A percentile compares a stretch with the other conserved stretches of the same genome.
phyloP scores from a whole-genome alignment of 306 rosid genomes.

The Trifolium pratense region DNA sequence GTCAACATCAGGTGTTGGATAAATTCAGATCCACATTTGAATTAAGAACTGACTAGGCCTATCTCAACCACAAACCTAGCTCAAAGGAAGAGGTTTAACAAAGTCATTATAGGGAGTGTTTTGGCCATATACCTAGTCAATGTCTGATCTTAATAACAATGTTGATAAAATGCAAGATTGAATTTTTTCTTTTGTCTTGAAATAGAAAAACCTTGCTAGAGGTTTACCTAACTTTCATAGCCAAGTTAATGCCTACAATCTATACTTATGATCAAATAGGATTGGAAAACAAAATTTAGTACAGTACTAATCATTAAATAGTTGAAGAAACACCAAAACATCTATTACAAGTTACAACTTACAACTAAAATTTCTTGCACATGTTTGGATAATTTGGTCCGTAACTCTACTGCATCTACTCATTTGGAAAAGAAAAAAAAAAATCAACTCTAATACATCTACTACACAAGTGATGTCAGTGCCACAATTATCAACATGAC shows the following conservation, averaged over 20 bases:
- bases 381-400: slow-evolving; percentile 20
- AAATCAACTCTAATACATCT: background rate
- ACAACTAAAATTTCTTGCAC: slow-evolving; percentile 12
- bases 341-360: background rate
- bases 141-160: slow-evolving; percentile 20
- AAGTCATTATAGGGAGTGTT: slow-evolving; percentile 4
- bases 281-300: slow-evolving; percentile 11
- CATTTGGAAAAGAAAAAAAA: no score
- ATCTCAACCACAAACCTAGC: background rate
- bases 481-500: slow-evolving; percentile 29
- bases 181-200: slow-evolving; percentile 26
- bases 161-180: slow-evolving; percentile 27
- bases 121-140: slow-evolving; percentile 3
- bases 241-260: background rate
- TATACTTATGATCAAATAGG: background rate
- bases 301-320: background rate
- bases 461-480: slow-evolving; percentile 2
- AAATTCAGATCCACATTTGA: background rate
- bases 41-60: background rate
- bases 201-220: slow-evolving; percentile 21
- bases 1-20: background rate
- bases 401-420: background rate
- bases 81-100: slow-evolving; percentile 11
- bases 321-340: background rate
- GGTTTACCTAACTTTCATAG: slow-evolving; percentile 13